Conservation (phyloP, 2,329 filamentous ascomycete genomes). For the Phaeosphaeriaceae sp. region DNA sequence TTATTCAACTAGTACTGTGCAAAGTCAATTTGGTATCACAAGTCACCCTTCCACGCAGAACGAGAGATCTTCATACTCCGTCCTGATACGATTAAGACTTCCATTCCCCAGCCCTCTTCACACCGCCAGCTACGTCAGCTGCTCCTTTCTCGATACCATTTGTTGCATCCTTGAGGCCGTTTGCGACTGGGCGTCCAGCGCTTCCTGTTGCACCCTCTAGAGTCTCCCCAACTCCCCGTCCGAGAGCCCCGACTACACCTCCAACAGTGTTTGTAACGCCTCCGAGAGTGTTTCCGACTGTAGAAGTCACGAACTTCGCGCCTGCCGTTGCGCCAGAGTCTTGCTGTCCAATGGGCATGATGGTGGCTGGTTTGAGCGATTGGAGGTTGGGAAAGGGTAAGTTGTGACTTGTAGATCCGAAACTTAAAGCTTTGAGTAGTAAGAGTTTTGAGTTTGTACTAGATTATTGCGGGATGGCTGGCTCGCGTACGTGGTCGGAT, state of each 20-base stretch:
- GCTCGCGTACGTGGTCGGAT: neutral
- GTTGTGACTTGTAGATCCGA: neutral
- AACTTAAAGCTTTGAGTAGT: neutral
- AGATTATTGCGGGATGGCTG: neutral
- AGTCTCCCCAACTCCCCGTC: conserved; percentile 54
- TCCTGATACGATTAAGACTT: conserved; percentile 36
- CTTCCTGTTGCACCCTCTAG: conserved; percentile 56
- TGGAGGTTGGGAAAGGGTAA: conserved; percentile 3
- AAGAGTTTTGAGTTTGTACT: conserved; percentile 10
- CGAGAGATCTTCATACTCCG: neutral
- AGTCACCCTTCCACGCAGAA: neutral
- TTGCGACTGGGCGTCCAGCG: conserved; percentile 50
- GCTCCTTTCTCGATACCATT: conserved; percentile 55
- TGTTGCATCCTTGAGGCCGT: conserved; percentile 51
- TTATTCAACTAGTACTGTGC: neutral
- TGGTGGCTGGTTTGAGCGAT: conserved; percentile 15
- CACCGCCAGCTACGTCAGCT: conserved; percentile 52
- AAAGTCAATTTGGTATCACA: neutral
- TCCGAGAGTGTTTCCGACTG: conserved; percentile 62
- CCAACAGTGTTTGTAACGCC: conserved; percentile 62
- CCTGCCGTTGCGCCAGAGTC: conserved; percentile 58
- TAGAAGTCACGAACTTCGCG: conserved; percentile 63
- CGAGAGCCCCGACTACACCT: conserved; percentile 58
- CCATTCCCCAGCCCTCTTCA: conserved; percentile 56
- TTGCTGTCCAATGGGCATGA: conserved; percentile 46